These are phyloP conservation scores for Cutaneotrichosporon mucoides DNA, from an alignment of 1,284 basidiomycete species.

Conservation along the genomic window DNA sequence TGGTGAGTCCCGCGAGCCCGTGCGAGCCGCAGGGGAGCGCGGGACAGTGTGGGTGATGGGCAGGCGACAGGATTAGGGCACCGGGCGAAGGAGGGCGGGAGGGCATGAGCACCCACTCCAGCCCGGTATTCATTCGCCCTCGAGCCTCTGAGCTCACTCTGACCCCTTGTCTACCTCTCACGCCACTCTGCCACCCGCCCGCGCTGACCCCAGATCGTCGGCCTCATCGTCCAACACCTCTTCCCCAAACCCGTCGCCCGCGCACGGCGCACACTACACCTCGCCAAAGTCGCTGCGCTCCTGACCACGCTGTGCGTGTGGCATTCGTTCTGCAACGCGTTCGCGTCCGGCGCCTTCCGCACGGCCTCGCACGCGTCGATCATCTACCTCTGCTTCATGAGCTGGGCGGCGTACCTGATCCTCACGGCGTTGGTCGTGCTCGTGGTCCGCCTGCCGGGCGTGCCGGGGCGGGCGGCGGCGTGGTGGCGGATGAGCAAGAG, in stretches of 20 bases:
- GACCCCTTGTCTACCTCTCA: no score
- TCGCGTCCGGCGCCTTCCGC: conserved; percentile 36
- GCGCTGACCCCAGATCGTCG: conserved; percentile 7
- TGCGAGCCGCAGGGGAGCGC: no score
- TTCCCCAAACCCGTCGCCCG: conserved; percentile 8
- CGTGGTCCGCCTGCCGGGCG: conserved; percentile 24
- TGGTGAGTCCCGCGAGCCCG: conserved; percentile 2
- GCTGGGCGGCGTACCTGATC: conserved; percentile 24
- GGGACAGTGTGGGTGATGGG: no score
- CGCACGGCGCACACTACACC: background rate
- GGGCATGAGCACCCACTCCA: no score
- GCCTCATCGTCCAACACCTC: conserved; percentile 3
- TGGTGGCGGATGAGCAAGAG: conserved; percentile 19
- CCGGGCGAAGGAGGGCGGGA: no score
- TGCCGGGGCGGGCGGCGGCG: conserved; percentile 4
- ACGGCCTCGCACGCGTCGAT: conserved; percentile 31
- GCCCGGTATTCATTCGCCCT: no score
- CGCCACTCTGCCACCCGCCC: background rate
- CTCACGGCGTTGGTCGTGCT: conserved; percentile 32
- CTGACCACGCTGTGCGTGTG: conserved; percentile 11
- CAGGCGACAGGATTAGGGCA: no score
- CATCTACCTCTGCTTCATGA: conserved; percentile 33
- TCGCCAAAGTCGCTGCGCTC: conserved; percentile 9
- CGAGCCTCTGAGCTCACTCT: no score
- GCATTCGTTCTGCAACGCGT: conserved; percentile 38